Base-by-base conservation (phyloP, 495 filamentous ascomycete species). In the Podospora anserina region DNA sequence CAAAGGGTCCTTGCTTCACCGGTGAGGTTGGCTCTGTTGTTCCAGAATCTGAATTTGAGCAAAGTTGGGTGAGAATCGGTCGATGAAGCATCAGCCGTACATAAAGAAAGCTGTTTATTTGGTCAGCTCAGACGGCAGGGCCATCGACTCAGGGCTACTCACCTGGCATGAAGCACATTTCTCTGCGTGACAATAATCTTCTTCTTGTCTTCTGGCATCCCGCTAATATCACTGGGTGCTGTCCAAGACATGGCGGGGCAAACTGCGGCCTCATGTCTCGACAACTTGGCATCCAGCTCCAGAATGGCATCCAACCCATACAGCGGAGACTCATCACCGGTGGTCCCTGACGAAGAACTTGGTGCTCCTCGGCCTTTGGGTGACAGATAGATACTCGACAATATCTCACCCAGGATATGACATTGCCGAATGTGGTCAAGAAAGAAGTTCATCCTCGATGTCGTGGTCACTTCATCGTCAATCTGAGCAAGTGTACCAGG, bases 81-180 rank as follows among this genome's bases (percentile, higher is more conserved):
- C 83, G 81, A 68, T 83, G 82, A 27, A 85, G 76, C 26, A 83
- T 78, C 16, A 84, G 69, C 13, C 76, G 77, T 16, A 84, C 73
- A 66, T 83, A 78, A 1, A 83, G 76, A 61, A 79, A 84, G 73
- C 83, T 83, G 18, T 32, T 0, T 49, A n/a, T 16, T 13, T 13
- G 5, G 39, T 49, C 39, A 49, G 39, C 9, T 49, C 15, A 49
- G 20, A 7, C 68, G 19, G 23, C 23, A 1, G 23, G 20, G 23
- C 23, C 23, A 72, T 69, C 15, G 59, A 58, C 19, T 44, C 6
- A 60, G 54, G 56, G 32, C 2, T 34, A 63, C 71, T 20, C 72
- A 81, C 82, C 81, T 78, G 58, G 77, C 78, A 54, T 77, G 76
- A 5, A 84, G 71, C 7, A 82, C 78, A 63, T 81, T 82, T 49